These are phyloP conservation scores for Lactarius akahatsu DNA, from an alignment of 768 basidiomycete genomes.

Conservation along the genomic window DNA sequence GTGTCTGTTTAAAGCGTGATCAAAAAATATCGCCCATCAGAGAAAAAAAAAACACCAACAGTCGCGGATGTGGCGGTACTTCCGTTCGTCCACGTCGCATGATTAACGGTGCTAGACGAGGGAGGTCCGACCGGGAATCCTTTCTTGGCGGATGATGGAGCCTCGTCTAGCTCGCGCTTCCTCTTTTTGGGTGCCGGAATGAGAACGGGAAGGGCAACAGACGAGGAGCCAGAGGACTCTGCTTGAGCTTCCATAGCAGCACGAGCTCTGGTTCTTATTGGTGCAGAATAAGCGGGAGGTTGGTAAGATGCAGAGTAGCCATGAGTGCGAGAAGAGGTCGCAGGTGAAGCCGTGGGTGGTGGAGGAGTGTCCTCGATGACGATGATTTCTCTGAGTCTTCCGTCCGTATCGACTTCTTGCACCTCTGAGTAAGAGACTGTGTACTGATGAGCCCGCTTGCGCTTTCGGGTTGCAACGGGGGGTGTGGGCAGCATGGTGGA, in stretches of 20 bases:
- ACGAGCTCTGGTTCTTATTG: constrained; percentile 80
- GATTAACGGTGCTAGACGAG: constrained; percentile 47
- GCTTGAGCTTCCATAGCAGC: constrained; percentile 86
- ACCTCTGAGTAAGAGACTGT: constrained; percentile 87
- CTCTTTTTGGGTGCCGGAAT: constrained; percentile 80
- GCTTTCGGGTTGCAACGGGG: constrained; percentile 71
- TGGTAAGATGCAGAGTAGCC: constrained; percentile 79
- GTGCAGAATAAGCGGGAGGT: constrained; percentile 70
- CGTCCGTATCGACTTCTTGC: constrained; percentile 79
- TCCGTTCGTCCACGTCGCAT: constrained; percentile 68
- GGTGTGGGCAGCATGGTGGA: constrained; percentile 62
- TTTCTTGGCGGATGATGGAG: constrained; percentile 70
- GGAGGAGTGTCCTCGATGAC: constrained; percentile 92
- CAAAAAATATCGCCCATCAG: constrained; percentile 34
- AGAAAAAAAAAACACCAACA: constrained; percentile 45
- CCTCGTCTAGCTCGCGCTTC: constrained; percentile 74
- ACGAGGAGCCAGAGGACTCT: constrained; percentile 61
- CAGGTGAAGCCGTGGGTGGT: constrained; percentile 76
- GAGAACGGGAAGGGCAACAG: constrained; percentile 64
- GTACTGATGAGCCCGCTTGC: constrained; percentile 78
- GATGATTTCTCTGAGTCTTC: constrained; percentile 80
- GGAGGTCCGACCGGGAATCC: constrained; percentile 50
- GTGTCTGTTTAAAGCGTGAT: constrained; percentile 46
- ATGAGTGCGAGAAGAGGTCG: constrained; percentile 61
- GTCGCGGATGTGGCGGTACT: constrained; percentile 65